Evolutionary conservation across 352 stramenopile genomes (phyloP).

Genomic region (Globisporangium orthogonon): DNA sequence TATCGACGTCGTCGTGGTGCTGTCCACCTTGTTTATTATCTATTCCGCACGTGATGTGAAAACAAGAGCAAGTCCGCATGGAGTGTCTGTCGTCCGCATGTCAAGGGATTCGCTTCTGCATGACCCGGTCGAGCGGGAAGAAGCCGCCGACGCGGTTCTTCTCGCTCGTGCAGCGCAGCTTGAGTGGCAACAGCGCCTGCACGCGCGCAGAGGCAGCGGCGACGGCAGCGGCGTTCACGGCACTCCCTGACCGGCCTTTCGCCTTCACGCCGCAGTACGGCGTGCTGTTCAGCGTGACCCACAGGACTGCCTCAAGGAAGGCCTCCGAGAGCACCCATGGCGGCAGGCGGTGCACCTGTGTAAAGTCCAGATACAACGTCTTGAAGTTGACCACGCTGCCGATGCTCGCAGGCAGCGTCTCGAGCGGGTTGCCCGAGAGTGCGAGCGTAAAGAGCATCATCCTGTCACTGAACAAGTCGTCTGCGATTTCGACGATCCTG

Average conservation of each 20-base stretch:
- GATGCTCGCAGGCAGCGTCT: neutral
- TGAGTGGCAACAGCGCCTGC: slow-evolving; percentile 7
- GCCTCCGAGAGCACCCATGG: slow-evolving; percentile 1
- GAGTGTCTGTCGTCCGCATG: neutral
- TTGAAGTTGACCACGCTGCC: slow-evolving; percentile 7
- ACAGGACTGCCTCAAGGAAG: slow-evolving; percentile 9
- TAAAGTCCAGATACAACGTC: slow-evolving; percentile 9
- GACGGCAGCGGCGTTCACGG: neutral
- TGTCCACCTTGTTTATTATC: neutral
- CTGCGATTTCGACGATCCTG: slow-evolving; percentile 2
- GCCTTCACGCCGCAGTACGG: slow-evolving; percentile 1
- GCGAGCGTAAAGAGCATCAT: slow-evolving; percentile 9
- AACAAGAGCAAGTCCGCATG: neutral
- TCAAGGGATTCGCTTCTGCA: slow-evolving; percentile 1
- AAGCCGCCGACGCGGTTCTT: slow-evolving; percentile 9
- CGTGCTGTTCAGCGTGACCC: neutral
- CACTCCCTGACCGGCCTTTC: neutral
- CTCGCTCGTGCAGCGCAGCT: slow-evolving; percentile 8
- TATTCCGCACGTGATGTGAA: neutral
- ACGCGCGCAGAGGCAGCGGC: neutral
- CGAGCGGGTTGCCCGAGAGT: slow-evolving; percentile 6
- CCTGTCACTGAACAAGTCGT: slow-evolving; percentile 1
- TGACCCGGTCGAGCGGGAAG: slow-evolving; percentile 1
- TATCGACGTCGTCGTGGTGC: neutral
- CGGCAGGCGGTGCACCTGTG: neutral